These are phyloP conservation scores for Striga asiatica DNA, from an alignment of 257 asterid genomes.

Conservation along the genomic window DNA sequence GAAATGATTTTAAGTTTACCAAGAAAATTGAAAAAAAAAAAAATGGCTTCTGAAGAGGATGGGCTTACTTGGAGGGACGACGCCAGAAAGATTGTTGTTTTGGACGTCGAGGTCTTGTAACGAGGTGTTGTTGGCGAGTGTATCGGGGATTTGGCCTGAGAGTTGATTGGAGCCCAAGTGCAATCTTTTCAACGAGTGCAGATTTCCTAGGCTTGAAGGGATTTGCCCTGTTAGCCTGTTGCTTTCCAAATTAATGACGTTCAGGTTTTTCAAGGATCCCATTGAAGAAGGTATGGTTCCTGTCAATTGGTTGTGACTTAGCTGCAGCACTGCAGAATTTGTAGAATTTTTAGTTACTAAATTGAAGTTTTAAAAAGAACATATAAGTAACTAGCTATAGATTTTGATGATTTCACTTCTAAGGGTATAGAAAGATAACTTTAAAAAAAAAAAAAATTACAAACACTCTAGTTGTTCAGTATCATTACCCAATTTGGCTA, in stretches of 20 bases:
- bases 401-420: too few species aligned
- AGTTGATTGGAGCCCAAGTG: conserved; percentile 55
- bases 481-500: too few species aligned
- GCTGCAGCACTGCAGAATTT: conserved; percentile 62
- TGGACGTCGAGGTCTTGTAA: conserved; percentile 59
- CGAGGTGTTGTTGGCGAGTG: conserved; percentile 35
- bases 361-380: too few species aligned
- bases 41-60: too few species aligned
- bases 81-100: conserved; percentile 66
- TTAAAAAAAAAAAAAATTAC: neutral
- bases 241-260: conserved; percentile 37
- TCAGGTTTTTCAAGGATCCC: conserved; percentile 42
- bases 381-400: too few species aligned
- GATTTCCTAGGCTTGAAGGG: conserved; percentile 49
- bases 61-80: conserved; percentile 55
- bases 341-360: too few species aligned
- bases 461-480: too few species aligned
- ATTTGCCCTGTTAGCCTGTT: conserved; percentile 49
- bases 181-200: conserved; percentile 35
- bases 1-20: too few species aligned
- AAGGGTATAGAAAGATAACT: too few species aligned
- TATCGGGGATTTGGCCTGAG: conserved; percentile 55
- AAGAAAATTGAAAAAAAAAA: too few species aligned
- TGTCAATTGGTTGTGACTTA: conserved; percentile 54
- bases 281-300: conserved; percentile 61